Evolutionary conservation across 2,329 filamentous ascomycete species (phyloP), one percentile per base, ranked within the genome.

Genomic region (Zelopaecilomyces penicillatus): DNA sequence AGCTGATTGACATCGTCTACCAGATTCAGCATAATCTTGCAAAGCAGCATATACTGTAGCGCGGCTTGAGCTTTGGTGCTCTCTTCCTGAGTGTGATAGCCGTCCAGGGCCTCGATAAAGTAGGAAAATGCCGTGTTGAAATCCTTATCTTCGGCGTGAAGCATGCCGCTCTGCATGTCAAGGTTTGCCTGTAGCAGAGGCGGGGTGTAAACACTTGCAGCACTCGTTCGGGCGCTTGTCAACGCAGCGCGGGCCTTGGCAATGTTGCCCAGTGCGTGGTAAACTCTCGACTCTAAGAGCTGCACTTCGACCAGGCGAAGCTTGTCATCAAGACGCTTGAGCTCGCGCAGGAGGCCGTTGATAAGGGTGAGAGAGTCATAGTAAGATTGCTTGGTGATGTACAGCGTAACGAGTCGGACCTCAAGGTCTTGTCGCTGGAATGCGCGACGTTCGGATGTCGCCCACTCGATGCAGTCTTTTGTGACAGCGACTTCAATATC

Each of bases 401-500:
- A 88, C 50, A 98, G 83, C 43, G 81, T 77, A 44, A 98, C 93
- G 46, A 98, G 83, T 52, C 93, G 86, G 46, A 91, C 95, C 75
- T 98, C 89, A 62, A 98, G 87, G 67, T 95, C 95, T 73, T 98
- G 93, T 55, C 93, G 89, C 57, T 98, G 80, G 76, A 98, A 98
- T 49, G 88, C 87, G 62, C 93, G 85, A 57, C 90, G 86, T 73
- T 97, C 89, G 42, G 87, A 86, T 44, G 91, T 87, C 40, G 93
- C 93, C 93, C 93, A 98, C 71, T 97, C 91, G 81, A 98, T 98
- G 73, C 89, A 97, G 69, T 93, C 95, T 70, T 95, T 95, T 61
- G 93, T 98, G 58, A 96, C 88, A 65, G 83, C 73, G 65, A 95
- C 89, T 72, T 98, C 93, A 63, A 84, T 87, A 65, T 98, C 93